Conservation (phyloP, 2,329 filamentous ascomycete genomes). For the Penicillium verrucosum region DNA sequence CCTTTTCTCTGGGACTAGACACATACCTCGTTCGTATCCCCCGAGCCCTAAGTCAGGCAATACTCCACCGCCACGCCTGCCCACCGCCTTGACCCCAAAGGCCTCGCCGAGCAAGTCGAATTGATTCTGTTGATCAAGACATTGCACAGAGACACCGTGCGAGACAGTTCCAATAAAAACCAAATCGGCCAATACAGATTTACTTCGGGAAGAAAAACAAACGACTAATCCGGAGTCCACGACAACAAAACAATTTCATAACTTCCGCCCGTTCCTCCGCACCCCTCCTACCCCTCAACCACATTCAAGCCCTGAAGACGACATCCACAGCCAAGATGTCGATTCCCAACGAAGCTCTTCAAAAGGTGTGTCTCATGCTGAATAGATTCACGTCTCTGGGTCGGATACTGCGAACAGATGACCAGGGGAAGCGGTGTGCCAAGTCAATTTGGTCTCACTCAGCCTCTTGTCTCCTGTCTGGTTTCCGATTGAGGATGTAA, state of each 20-base stretch:
- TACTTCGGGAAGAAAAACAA: not conserved
- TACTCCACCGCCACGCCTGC: not conserved
- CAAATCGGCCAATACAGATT: not conserved
- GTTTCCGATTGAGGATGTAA: not conserved
- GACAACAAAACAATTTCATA: not conserved
- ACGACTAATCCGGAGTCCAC: not conserved
- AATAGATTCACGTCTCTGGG: not conserved
- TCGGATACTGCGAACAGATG: not conserved
- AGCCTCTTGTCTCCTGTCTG: not conserved
- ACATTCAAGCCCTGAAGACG: conserved; percentile 8
- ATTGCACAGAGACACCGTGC: not conserved
- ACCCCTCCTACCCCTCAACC: conserved; percentile 13
- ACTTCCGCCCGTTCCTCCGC: conserved; percentile 6
- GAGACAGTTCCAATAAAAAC: not conserved
- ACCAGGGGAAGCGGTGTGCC: not conserved
- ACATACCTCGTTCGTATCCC: not conserved
- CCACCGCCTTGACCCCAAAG: conserved; percentile 5
- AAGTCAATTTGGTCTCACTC: not conserved
- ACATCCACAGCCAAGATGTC: conserved; percentile 61
- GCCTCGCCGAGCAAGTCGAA: not conserved
- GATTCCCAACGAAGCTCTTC: conserved; percentile 87
- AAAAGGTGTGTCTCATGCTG: conserved; percentile 65
- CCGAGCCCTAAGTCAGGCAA: conserved; percentile 4
- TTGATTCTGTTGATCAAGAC: conserved; percentile 1
- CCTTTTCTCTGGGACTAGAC: not conserved